Conservation (phyloP, 1,139 yeast genomes). For the Taphrina populina region DNA sequence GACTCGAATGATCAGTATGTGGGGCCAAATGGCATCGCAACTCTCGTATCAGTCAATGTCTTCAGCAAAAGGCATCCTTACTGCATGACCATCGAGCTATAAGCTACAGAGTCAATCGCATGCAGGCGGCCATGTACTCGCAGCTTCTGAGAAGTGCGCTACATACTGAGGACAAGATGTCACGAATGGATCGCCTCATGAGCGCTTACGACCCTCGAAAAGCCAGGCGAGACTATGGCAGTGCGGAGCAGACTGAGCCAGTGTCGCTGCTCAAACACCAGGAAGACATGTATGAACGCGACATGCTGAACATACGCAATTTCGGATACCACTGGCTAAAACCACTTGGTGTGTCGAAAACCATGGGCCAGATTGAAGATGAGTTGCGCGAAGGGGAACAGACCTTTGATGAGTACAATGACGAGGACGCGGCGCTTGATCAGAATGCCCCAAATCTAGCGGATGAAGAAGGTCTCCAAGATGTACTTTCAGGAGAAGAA, state of each 20-base stretch:
- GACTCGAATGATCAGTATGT: too few relatives aligned
- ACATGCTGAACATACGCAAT: conserved; percentile 9
- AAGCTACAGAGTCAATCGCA: too few relatives aligned
- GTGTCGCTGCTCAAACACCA: conserved; percentile 1
- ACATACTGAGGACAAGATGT: too few relatives aligned
- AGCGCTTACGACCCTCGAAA: too few relatives aligned
- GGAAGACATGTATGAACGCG: conserved; percentile 3
- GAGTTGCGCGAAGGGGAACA: conserved; percentile 12
- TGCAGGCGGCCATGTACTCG: too few relatives aligned
- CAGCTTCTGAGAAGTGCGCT: too few relatives aligned
- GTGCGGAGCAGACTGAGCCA: neutral
- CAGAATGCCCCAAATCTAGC: conserved; percentile 1
- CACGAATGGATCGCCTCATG: too few relatives aligned
- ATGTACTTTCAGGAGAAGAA: neutral
- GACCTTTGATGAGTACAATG: conserved; percentile 10
- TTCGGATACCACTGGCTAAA: conserved; percentile 23
- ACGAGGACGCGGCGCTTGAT: conserved; percentile 15
- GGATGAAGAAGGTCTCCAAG: conserved; percentile 1
- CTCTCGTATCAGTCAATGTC: too few relatives aligned
- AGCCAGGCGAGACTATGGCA: too few relatives aligned
- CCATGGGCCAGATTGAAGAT: conserved; percentile 21
- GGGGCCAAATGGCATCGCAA: too few relatives aligned
- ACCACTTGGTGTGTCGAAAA: conserved; percentile 11
- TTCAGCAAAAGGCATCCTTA: too few relatives aligned
- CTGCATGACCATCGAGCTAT: too few relatives aligned